phyloP scores from a whole-genome alignment of 1,284 basidiomycete genomes.

The Malassezia brasiliensis region DNA sequence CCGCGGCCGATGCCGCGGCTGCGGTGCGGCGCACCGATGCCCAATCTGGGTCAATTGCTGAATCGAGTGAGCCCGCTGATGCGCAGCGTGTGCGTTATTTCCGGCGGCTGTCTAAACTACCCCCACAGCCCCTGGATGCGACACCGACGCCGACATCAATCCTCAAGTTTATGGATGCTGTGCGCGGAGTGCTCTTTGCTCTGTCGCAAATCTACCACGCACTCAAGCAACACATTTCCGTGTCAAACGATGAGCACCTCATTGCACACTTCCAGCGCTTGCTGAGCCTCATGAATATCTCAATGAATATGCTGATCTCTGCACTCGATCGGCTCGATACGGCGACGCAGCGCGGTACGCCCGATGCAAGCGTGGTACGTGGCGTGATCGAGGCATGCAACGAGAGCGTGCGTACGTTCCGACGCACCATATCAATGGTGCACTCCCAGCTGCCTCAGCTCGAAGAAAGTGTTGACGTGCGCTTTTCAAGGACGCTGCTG shows the following conservation, averaged over 20 bases:
- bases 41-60: conserved; percentile 24
- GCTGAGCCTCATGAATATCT: conserved; percentile 59
- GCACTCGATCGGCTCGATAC: conserved; percentile 87
- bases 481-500: conserved; percentile 77
- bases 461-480: conserved; percentile 64
- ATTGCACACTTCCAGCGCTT: conserved; percentile 29
- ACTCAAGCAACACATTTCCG: conserved; percentile 75
- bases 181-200: conserved; percentile 83
- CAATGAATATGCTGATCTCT: conserved; percentile 74
- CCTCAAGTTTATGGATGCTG: conserved; percentile 68
- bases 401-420: conserved; percentile 74
- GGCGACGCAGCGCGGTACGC: conserved; percentile 62
- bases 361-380: conserved; percentile 62
- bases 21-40: conserved; percentile 18
- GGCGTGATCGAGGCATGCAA: conserved; percentile 71
- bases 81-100: conserved; percentile 77
- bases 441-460: conserved; percentile 66
- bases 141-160: conserved; percentile 66
- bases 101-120: conserved; percentile 67
- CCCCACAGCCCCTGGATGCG: conserved; percentile 57
- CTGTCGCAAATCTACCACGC: conserved; percentile 84
- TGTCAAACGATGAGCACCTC: conserved; percentile 75
- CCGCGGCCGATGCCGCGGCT: conserved; percentile 33
- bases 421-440: conserved; percentile 74
- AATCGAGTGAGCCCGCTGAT: conserved; percentile 56